Evolutionary conservation across 495 filamentous ascomycete species (phyloP).

Genomic region (Penicillium coffeae): DNA sequence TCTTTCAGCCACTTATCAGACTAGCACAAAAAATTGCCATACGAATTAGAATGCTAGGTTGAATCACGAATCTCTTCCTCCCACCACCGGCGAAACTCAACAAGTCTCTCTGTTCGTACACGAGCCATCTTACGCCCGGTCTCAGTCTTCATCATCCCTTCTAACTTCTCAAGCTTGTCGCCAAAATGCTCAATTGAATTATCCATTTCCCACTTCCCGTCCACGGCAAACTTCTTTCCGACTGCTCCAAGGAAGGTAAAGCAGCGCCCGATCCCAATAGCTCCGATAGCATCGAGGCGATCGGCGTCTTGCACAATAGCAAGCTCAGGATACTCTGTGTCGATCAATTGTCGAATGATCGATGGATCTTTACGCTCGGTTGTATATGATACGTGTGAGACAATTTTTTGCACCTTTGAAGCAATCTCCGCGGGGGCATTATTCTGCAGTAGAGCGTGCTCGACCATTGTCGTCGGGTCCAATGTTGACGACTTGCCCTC

Average conservation of each 20-base stretch:
- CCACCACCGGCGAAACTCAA: slow-evolving; percentile 68
- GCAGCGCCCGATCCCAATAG: slow-evolving; percentile 71
- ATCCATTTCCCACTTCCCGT: slow-evolving; percentile 50
- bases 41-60: background rate
- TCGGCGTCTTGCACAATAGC: slow-evolving; percentile 89
- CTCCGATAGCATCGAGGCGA: slow-evolving; percentile 82
- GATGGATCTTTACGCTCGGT: slow-evolving; percentile 60
- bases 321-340: slow-evolving; percentile 61
- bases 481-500: slow-evolving; percentile 2
- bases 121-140: slow-evolving; percentile 64
- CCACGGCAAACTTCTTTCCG: slow-evolving; percentile 28
- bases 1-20: too few species aligned
- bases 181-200: slow-evolving; percentile 69
- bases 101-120: slow-evolving; percentile 60
- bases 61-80: slow-evolving; percentile 52
- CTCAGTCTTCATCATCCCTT: slow-evolving; percentile 79
- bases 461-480: slow-evolving; percentile 51
- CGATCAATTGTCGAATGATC: slow-evolving; percentile 49
- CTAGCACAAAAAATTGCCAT: background rate
- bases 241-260: slow-evolving; percentile 75
- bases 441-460: slow-evolving; percentile 53
- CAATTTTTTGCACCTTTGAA: slow-evolving; percentile 60
- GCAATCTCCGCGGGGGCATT: slow-evolving; percentile 55
- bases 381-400: slow-evolving; percentile 72
- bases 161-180: slow-evolving; percentile 71